Evolutionary conservation across 202 grass and related monocot genomes (phyloP), one percentile per base, ranked within the genome.

Genomic region (Cymbopogon flexuosus): DNA sequence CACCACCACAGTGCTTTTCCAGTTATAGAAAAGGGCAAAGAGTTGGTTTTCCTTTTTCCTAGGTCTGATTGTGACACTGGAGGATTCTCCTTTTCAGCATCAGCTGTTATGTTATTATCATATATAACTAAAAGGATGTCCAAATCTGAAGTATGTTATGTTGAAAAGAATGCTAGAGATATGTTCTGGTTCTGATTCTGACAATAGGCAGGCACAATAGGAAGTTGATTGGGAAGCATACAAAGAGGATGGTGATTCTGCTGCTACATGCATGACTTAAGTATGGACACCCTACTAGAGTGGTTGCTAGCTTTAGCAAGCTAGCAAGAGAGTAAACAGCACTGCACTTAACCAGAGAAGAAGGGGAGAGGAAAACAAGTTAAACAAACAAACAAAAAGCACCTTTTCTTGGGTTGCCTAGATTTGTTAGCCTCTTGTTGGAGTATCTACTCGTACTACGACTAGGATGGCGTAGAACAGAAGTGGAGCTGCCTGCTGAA

Each of bases 41-140:
- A 72, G 81, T 76, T 76, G 42, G 51, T 33, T 79, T 93, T 85
- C 66, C 85, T 87, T 93, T 77, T 77, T 81, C 85, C 66, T 34
- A 87, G 57, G 22, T 75, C 62, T 79, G 51, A 86, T 69, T 74
- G 40, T 66, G 45, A 39, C 47, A 29, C 67, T 78, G 31, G 62
- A 31, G 69, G 75, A 88, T 75, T 88, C 62, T 73, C 58, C 74
- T 76, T 83, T 79, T 79, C 74, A 73, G 73, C 36, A 40, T 59
- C 30, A 79, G 27, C 19, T 47, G 59, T 59, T 72, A 59, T 65
- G 78, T 15, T 70, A 45, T 10, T 65, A 21, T 3, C 52, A 3
- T 22, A 27, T 12, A 60, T 57, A 58, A 36, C 35, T 34, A 49
- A 13, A 59, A 73, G 5, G 39, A 0, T 8, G 11, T 47, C 1